These are phyloP conservation scores for Simmondsia chinensis DNA, from an alignment of 148 eudicot genomes.

Conservation along the genomic window DNA sequence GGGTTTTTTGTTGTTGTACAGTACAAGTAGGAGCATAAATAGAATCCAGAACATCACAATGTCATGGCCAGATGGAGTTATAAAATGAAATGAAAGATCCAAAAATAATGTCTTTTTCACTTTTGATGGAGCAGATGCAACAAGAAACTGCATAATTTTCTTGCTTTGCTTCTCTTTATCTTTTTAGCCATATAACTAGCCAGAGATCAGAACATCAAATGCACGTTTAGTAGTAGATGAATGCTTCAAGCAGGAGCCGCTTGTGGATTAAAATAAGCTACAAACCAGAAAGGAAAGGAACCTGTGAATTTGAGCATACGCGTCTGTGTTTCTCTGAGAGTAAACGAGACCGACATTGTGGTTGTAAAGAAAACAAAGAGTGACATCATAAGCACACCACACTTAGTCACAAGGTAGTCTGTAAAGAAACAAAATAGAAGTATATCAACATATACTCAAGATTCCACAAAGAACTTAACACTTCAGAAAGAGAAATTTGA, in stretches of 20 bases:
- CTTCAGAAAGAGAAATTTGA: neutral
- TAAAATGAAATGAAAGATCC: too few species aligned
- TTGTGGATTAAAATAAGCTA: neutral
- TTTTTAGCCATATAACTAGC: too few species aligned
- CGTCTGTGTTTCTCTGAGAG: slow-evolving; percentile 96
- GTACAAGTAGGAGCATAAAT: too few species aligned
- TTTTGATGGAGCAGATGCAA: too few species aligned
- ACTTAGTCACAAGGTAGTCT: slow-evolving; percentile 94
- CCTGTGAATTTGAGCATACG: slow-evolving; percentile 99
- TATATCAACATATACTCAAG: neutral
- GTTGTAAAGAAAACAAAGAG: slow-evolving; percentile 99
- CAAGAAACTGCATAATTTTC: too few species aligned
- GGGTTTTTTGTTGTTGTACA: too few species aligned
- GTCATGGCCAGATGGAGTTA: too few species aligned
- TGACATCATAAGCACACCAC: slow-evolving; percentile 99
- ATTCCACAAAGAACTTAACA: neutral
- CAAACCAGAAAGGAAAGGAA: slow-evolving; percentile 17
- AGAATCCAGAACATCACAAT: too few species aligned
- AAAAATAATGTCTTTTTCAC: too few species aligned
- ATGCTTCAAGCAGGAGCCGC: neutral
- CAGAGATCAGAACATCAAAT: too few species aligned
- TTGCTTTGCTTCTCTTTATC: too few species aligned
- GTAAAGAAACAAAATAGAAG: slow-evolving; percentile 21
- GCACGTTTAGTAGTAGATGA: slow-evolving; percentile 1
- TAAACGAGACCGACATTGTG: slow-evolving; percentile 98